Conservation (phyloP, 192 early-diverging fungal species). For the Dissophora globulifera region DNA sequence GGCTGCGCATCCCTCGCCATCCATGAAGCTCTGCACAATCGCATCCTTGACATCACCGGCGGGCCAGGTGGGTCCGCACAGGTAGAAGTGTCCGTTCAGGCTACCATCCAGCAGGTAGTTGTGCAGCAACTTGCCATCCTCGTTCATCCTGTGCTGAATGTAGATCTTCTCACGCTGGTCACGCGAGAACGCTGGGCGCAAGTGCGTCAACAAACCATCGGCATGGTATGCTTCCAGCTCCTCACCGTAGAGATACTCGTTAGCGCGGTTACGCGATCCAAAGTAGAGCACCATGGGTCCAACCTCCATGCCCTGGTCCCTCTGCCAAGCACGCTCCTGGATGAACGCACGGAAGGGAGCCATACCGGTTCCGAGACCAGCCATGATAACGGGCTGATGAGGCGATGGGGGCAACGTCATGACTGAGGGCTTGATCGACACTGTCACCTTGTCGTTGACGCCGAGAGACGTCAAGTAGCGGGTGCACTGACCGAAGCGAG, state of each 20-base stretch:
- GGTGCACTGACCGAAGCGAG: conserved; percentile 90
- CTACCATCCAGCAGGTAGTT: conserved; percentile 75
- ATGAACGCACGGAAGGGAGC: conserved; percentile 98
- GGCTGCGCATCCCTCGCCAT: conserved; percentile 65
- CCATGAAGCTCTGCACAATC: conserved; percentile 79
- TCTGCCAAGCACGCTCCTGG: conserved; percentile 88
- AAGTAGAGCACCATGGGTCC: conserved; percentile 97
- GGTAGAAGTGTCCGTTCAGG: conserved; percentile 86
- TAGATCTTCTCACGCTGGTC: conserved; percentile 96
- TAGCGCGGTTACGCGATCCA: conserved; percentile 92
- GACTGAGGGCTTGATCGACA: conserved; percentile 94
- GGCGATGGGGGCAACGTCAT: conserved; percentile 92
- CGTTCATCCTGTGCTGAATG: conserved; percentile 95
- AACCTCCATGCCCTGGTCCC: conserved; percentile 80
- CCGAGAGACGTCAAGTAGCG: conserved; percentile 80
- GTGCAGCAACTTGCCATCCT: conserved; percentile 79
- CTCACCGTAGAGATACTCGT: conserved; percentile 97
- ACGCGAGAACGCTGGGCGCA: conserved; percentile 93
- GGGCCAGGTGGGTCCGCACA: conserved; percentile 98
- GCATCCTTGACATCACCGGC: conserved; percentile 95
- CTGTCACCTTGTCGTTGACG: conserved; percentile 78
- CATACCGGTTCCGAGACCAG: conserved; percentile 98
- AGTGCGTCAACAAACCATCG: conserved; percentile 88
- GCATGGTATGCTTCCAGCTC: conserved; percentile 94
- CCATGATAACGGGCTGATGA: conserved; percentile 92